Base-by-base conservation (phyloP, 306 rosid genomes). In the Chamaecrista fasciculata region DNA sequence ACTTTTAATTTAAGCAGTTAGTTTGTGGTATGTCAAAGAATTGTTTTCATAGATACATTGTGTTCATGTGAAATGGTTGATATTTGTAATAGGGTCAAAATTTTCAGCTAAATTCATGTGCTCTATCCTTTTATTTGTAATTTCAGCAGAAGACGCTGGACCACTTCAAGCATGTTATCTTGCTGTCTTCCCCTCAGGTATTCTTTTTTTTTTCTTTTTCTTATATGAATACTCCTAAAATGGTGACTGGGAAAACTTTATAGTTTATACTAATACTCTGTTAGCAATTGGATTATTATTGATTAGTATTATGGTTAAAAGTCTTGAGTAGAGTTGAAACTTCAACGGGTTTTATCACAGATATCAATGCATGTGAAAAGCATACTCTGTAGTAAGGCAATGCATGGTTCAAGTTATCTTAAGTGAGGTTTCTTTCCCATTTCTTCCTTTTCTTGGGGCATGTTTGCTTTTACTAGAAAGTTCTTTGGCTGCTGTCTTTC, bases 111-210 rank as follows among this genome's bases (percentile, higher is more conserved):
- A 58, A 51, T 59, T 46, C 23, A 47, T 59, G 33, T 24, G 44
- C n/a, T n/a, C n/a, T n/a, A n/a, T n/a, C n/a, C n/a, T n/a, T 33
- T 71, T 63, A 31, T 76, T 76, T 61, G 25, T 76, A 66, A 63
- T 90, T 79, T 63, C 98, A 93, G 98, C 81, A 90, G 76, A 90
- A 86, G 80, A 93, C 98, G 9, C 77, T 93, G 64, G 91, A 85
- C 77, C 81, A 72, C 74, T 93, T 93, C 84, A 88, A 72, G 87
- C 85, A 93, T 79, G 82, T 93, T 80, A 74, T 93, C 64, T 74
- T 93, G 76, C 66, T 90, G 34, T 93, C 98, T 73, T 93, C 98
- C 46, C 98, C 98, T 15, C 98, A 93, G 96, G 98, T 93, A 82
- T 71, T 72, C 40, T 33, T 62, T 63, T 71, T 64, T 64, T n/a